Conservation (phyloP, 352 stramenopile species). For the Phytopythium ostracodes region DNA sequence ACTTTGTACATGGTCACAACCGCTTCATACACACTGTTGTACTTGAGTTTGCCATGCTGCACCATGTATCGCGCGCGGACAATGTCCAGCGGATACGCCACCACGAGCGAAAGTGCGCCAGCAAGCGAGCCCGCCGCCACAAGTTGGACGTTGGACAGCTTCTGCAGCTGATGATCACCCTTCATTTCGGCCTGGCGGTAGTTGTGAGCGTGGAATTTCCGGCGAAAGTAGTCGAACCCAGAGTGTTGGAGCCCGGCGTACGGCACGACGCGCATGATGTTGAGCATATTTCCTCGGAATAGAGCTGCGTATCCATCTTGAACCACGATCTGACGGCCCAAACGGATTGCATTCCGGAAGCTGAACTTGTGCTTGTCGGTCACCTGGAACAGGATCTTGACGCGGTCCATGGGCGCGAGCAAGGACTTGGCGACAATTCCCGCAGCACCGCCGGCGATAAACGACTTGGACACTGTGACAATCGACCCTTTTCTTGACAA, state of each 20-base stretch:
- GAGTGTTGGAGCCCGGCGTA: slow-evolving; percentile 81
- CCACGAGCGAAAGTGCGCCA: slow-evolving; percentile 61
- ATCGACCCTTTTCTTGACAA: slow-evolving; percentile 38
- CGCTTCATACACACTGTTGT: slow-evolving; percentile 64
- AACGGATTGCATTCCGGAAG: slow-evolving; percentile 59
- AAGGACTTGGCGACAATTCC: slow-evolving; percentile 76
- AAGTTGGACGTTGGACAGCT: slow-evolving; percentile 75
- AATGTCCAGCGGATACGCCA: slow-evolving; percentile 82
- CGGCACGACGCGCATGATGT: slow-evolving; percentile 75
- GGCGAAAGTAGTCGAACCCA: slow-evolving; percentile 79
- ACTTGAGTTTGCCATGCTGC: slow-evolving; percentile 77
- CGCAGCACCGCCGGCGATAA: slow-evolving; percentile 64
- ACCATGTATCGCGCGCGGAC: slow-evolving; percentile 84
- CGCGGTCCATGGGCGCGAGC: slow-evolving; percentile 69
- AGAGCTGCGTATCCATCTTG: slow-evolving; percentile 65
- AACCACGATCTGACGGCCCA: slow-evolving; percentile 64
- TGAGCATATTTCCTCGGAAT: slow-evolving; percentile 75
- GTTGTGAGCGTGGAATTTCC: slow-evolving; percentile 81
- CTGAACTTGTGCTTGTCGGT: slow-evolving; percentile 67
- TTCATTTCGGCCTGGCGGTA: slow-evolving; percentile 38
- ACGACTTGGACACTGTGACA: slow-evolving; percentile 76
- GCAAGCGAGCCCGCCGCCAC: slow-evolving; percentile 69
- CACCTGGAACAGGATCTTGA: slow-evolving; percentile 88
- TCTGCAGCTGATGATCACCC: slow-evolving; percentile 30
- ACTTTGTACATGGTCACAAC: slow-evolving; percentile 74